These are phyloP conservation scores for Dalbergia cultrata DNA, from an alignment of 306 rosid species.

Conservation along the genomic window DNA sequence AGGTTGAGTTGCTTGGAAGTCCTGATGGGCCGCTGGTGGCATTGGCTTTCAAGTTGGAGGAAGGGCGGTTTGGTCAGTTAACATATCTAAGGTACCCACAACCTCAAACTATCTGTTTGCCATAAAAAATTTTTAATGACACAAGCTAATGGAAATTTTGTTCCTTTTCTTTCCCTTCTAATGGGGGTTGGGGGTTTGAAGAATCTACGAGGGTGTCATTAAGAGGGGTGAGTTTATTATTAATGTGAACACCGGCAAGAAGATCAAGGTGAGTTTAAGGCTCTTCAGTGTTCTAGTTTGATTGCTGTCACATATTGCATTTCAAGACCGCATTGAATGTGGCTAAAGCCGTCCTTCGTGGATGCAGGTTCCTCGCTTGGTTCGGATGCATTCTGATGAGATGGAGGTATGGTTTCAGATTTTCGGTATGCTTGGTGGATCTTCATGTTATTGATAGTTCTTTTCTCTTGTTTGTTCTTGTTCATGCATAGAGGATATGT, in stretches of 20 bases:
- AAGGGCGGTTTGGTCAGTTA: slow-evolving; percentile 93
- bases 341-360: slow-evolving; percentile 43
- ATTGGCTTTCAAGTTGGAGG: slow-evolving; percentile 97
- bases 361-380: slow-evolving; percentile 95
- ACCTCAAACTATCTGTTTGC: neutral
- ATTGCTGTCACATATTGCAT: neutral
- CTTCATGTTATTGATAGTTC: slow-evolving; percentile 10
- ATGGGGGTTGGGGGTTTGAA: slow-evolving; percentile 38
- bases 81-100: slow-evolving; percentile 84
- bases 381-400: slow-evolving; percentile 95
- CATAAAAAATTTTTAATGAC: slow-evolving; percentile 18
- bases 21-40: slow-evolving; percentile 98
- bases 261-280: slow-evolving; percentile 72
- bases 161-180: neutral
- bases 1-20: slow-evolving; percentile 80
- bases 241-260: slow-evolving; percentile 93
- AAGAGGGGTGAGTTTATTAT: slow-evolving; percentile 92
- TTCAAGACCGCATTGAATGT: slow-evolving; percentile 24
- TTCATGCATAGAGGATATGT: neutral
- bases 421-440: slow-evolving; percentile 10
- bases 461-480: neutral
- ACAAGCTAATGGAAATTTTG: slow-evolving; percentile 25
- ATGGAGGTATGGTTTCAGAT: slow-evolving; percentile 81
- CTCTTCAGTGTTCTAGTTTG: slow-evolving; percentile 26
- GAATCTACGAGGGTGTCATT: slow-evolving; percentile 93